Base-by-base conservation (phyloP, 768 basidiomycete species). In the Lenzites betulinus region DNA sequence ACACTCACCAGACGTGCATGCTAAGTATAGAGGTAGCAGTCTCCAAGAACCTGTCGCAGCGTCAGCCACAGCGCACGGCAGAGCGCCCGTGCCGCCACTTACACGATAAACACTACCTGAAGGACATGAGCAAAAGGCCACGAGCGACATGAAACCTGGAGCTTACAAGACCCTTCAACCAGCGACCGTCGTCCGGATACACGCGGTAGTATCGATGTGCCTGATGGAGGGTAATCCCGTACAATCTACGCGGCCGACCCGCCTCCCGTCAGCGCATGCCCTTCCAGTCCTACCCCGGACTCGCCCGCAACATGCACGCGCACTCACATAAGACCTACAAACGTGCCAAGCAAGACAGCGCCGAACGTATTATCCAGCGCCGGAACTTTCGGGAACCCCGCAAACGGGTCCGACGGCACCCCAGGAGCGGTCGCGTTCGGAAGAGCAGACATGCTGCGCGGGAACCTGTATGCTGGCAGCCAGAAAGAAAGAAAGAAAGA, bases 221-320 rank as follows among this genome's bases (percentile, higher is more conserved):
- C 55, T 56, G 55, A 20, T 56, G 55, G 1, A 56, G 36, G 13
- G 22, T 47, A 1, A 56, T 11, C n/a, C 55, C 55, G 35, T 56
- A 56, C 23, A 56, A 20, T 13, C 55, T 56, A 30, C 55, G 68
- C 39, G 13, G 38, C 18, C 3, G 6, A 4, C 30, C 30, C 30
- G 30, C 30, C 6, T 11, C 30, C 30, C 30, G 30, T n/a, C n/a
- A n/a, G n/a, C n/a, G n/a, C n/a, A n/a, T n/a, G n/a, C n/a, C n/a
- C n/a, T n/a, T n/a, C n/a, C n/a, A n/a, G n/a, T n/a, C n/a, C n/a
- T n/a, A n/a, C n/a, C n/a, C n/a, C n/a, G n/a, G n/a, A n/a, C n/a
- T n/a, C n/a, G n/a, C n/a, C n/a, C n/a, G n/a, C n/a, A n/a, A n/a
- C n/a, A n/a, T n/a, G n/a, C n/a, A 11, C 30, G 4, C 11, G 30